Evolutionary conservation across 495 filamentous ascomycete species (phyloP).

Genomic region (Podospora anserina): DNA sequence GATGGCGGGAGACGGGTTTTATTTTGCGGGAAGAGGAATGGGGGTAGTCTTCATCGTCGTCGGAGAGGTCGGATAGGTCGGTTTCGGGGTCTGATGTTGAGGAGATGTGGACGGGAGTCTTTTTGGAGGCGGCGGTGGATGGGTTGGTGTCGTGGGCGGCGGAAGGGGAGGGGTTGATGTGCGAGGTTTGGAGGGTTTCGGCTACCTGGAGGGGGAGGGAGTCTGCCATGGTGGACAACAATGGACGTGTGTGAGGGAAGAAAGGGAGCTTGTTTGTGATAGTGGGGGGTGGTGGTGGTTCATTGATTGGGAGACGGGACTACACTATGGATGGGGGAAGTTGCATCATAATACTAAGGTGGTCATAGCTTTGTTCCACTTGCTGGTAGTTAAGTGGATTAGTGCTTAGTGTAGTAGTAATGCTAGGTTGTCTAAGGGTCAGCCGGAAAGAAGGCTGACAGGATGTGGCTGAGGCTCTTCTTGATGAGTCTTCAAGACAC

Average conservation of each 20-base stretch:
- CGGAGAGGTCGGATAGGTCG: conserved; percentile 19
- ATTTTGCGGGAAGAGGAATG: conserved; percentile 57
- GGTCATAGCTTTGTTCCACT: not conserved
- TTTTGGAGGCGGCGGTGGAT: conserved; percentile 63
- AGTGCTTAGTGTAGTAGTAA: not conserved
- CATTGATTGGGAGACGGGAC: not conserved
- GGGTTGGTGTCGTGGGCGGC: conserved; percentile 77
- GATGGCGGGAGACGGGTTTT: conserved; percentile 40
- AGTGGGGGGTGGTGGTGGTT: not conserved
- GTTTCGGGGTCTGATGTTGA: conserved; percentile 33
- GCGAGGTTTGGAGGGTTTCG: conserved; percentile 74
- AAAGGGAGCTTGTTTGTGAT: not conserved
- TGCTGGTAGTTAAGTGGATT: too few species aligned
- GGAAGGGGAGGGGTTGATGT: conserved; percentile 66
- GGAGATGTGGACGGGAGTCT: conserved; percentile 42
- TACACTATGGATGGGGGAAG: not conserved
- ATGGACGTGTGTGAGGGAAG: not conserved
- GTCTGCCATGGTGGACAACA: conserved; percentile 29
- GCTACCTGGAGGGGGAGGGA: conserved; percentile 60
- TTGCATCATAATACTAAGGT: not conserved
- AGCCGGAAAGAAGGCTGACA: not conserved
- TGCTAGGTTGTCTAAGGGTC: not conserved
- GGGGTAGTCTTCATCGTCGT: conserved; percentile 45
- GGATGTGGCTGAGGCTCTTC: not conserved
- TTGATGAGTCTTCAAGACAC: not conserved